Evolutionary conservation across 371 early-diverging fungal species (phyloP).

Genomic region (Vavraia culicis): DNA sequence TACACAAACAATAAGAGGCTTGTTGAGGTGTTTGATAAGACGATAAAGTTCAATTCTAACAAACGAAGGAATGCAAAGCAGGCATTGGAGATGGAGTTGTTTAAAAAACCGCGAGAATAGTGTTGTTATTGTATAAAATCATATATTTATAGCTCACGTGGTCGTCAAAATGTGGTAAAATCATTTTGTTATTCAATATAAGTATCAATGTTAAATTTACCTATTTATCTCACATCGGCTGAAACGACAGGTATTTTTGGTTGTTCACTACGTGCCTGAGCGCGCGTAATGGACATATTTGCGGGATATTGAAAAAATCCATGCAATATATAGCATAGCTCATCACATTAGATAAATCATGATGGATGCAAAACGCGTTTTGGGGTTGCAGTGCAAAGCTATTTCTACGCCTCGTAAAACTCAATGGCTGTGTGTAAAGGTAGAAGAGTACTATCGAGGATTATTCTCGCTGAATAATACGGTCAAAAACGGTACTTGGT

Average conservation of each 20-base stretch:
- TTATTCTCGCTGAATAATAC: no score
- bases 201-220: neutral
- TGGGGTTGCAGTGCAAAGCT: no score
- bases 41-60: conserved; percentile 10
- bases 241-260: neutral
- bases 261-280: no score
- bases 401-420: no score
- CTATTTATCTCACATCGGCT: neutral
- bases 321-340: no score
- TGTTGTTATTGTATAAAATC: neutral
- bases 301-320: no score
- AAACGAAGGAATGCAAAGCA: conserved; percentile 8
- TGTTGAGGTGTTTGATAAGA: conserved; percentile 5
- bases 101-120: neutral
- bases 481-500: no score
- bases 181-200: neutral
- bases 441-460: no score
- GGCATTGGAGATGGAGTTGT: conserved; percentile 3
- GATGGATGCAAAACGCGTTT: no score
- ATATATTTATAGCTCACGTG: conserved; percentile 1
- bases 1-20: conserved; percentile 4
- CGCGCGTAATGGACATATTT: no score
- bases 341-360: no score
- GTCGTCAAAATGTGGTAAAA: neutral
- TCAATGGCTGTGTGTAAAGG: no score